Percentiles rank a stretch among this genome's conserved stretches.
Evolutionary conservation across 306 rosid genomes (phyloP).

Genomic region (Begonia loranthoides): DNA sequence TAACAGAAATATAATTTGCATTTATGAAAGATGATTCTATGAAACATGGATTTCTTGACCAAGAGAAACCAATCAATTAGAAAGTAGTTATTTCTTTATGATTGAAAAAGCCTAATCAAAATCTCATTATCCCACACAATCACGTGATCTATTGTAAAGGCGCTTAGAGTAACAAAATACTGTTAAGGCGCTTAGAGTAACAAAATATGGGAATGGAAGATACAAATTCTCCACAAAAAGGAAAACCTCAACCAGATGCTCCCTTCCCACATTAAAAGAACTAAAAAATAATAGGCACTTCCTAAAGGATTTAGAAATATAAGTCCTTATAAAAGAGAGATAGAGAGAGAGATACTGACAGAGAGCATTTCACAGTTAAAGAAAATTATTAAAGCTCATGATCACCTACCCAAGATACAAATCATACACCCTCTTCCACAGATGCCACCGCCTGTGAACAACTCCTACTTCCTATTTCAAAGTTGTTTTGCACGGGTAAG

Average conservation of each 20-base stretch:
- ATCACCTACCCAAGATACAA: slow-evolving; percentile 78
- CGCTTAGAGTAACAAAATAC: too few species aligned
- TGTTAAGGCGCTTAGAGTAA: too few species aligned
- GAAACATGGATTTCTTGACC: too few species aligned
- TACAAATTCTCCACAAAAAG: background rate
- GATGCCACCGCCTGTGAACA: slow-evolving; percentile 95
- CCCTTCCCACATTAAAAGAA: background rate
- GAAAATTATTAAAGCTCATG: too few species aligned
- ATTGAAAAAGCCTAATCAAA: too few species aligned
- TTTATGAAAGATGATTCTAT: too few species aligned
- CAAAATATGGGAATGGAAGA: too few species aligned
- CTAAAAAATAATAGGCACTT: background rate
- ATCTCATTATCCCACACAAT: background rate
- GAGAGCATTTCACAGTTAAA: too few species aligned
- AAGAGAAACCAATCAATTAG: too few species aligned
- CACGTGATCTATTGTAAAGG: background rate
- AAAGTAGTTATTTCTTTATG: too few species aligned
- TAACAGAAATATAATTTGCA: too few species aligned
- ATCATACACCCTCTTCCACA: slow-evolving; percentile 94
- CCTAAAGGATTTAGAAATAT: background rate
- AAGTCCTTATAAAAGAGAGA: background rate
- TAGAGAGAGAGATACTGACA: too few species aligned
- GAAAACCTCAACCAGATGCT: background rate
- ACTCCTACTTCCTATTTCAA: slow-evolving; percentile 77
- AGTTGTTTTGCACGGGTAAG: slow-evolving; percentile 15